Evolutionary conservation across 140 eudicot genomes (phyloP).

Genomic region (Senecio squalidus): DNA sequence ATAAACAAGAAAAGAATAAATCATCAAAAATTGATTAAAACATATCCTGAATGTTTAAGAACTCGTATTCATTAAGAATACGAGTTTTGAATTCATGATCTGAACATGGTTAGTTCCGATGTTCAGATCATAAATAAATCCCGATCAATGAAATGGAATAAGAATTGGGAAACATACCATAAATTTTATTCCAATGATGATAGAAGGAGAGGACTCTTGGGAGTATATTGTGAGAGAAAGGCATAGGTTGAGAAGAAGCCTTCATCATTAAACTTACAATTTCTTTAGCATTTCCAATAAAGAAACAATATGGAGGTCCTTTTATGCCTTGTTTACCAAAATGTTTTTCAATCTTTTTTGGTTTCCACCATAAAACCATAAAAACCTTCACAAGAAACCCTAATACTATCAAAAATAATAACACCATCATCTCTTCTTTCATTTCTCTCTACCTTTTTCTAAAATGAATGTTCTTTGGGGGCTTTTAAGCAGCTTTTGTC

Average conservation of each 20-base stretch:
- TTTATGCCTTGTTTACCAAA: constrained; percentile 73
- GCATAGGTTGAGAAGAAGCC: constrained; percentile 72
- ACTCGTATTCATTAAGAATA: too few relatives aligned
- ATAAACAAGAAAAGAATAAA: constrained; percentile 1
- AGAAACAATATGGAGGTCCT: constrained; percentile 76
- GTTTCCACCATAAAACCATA: constrained; percentile 69
- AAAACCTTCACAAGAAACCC: constrained; percentile 28
- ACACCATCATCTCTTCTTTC: constrained; percentile 26
- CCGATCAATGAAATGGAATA: too few relatives aligned
- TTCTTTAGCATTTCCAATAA: constrained; percentile 85
- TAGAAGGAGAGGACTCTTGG: constrained; percentile 91
- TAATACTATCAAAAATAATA: constrained; percentile 15
- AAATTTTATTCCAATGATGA: constrained; percentile 88
- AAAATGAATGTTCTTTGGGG: constrained; percentile 24
- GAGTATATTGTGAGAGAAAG: constrained; percentile 76
- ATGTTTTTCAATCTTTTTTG: constrained; percentile 67
- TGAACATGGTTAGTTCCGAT: too few relatives aligned
- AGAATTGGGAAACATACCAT: constrained; percentile 39
- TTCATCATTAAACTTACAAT: constrained; percentile 61
- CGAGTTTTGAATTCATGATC: too few relatives aligned
- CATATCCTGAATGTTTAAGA: neutral
- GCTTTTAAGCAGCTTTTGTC: constrained; percentile 33
- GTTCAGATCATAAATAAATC: too few relatives aligned
- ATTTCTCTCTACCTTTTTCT: constrained; percentile 18
- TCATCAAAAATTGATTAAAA: neutral